Percentiles rank a stretch among this genome's conserved stretches.
These are phyloP conservation scores for Trichosanthes truncata DNA, from an alignment of 306 rosid genomes.

Conservation along the genomic window DNA sequence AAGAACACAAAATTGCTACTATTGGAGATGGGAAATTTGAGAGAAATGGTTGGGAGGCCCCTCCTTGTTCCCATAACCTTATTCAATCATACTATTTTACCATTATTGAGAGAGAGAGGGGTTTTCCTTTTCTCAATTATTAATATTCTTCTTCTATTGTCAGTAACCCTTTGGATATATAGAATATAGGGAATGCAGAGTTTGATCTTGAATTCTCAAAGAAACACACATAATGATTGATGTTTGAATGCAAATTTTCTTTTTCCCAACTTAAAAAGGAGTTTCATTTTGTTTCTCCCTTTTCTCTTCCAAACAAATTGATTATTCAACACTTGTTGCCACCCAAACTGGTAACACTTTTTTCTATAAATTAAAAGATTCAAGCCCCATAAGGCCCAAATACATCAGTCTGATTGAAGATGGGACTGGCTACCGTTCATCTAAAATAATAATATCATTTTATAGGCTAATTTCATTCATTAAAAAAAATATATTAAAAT, in stretches of 20 bases:
- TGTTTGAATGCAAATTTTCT: background rate
- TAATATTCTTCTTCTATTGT: slow-evolving; percentile 4
- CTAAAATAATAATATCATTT: background rate
- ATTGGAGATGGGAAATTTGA: background rate
- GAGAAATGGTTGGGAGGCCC: slow-evolving; percentile 5
- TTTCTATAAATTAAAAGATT: background rate
- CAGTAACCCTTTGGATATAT: background rate
- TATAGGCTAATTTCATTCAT: background rate
- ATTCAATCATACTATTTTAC: background rate
- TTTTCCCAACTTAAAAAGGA: background rate
- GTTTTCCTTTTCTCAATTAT: background rate
- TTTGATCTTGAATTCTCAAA: background rate
- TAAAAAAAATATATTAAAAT: too few species aligned
- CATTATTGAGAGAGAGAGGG: slow-evolving; percentile 1
- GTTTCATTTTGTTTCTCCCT: background rate
- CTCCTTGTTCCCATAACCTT: background rate
- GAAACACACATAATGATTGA: background rate
- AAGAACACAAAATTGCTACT: background rate
- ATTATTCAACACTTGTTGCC: background rate
- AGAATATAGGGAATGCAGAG: background rate
- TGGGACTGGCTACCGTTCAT: background rate
- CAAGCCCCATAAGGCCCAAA: background rate
- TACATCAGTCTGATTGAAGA: background rate
- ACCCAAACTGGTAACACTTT: background rate
- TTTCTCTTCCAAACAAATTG: background rate